Base-by-base conservation (phyloP, 768 basidiomycete genomes). In the Strobilomyces confusus region DNA sequence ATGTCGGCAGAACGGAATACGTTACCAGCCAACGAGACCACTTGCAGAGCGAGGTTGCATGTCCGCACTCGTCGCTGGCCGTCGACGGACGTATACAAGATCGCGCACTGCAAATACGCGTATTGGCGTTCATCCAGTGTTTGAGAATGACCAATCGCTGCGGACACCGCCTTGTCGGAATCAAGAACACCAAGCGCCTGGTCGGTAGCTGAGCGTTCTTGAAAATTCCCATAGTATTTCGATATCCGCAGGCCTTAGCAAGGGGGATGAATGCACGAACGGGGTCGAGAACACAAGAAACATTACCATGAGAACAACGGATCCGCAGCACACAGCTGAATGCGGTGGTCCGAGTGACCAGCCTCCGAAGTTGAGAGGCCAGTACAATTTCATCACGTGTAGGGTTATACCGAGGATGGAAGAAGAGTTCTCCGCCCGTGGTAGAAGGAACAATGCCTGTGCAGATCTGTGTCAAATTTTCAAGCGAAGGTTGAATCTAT, bases 1-100 rank as follows among this genome's bases (percentile, higher is more conserved):
- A 93, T 78, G 70, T 99, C 97, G 13, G 92, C 93, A 69, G 75
- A 91, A 47, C 88, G 82, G 74, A 95, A 99, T 12, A 98, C 84
- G 65, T 88, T 94, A 9, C 85, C 91, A n/a, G 93, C 91, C 57
- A 98, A 72, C 36, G 84, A 80, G 3, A 84, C 87, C 1, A 92
- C 84, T 43, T 84, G 85, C 52, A 98, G 67, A 1, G 87, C 88
- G n/a, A 98, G 72, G 61, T 99, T 99, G 64, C 86, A 79, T 26
- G 84, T 83, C 49, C 97, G 76, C 32, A 98, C 94, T 52, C 92
- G 77, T 38, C 97, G 80, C 62, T 89, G 78, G 2, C 97, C 97
- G 1, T 73, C 67, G 1, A 77, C 64, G 2, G 84, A 84, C 3
- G 97, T 98, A 64, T 98, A 93, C 33, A 99, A 73, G 4, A 90